Base-by-base conservation (phyloP, 306 rosid species). In the Pueraria montana region DNA sequence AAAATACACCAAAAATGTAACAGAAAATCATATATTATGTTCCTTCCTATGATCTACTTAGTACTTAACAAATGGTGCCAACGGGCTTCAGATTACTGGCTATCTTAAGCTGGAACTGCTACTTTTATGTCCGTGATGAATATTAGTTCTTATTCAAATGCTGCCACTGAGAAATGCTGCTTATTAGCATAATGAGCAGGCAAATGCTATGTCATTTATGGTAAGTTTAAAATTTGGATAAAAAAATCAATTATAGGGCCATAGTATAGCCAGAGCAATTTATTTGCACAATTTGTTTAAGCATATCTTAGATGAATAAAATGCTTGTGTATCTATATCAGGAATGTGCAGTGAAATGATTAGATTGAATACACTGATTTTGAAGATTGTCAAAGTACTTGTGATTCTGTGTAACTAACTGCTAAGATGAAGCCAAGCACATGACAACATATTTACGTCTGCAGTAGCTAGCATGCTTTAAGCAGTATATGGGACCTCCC, bases 401-500 rank as follows among this genome's bases (percentile, higher is more conserved):
- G 63, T 24, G 69, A 40, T 72, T 74, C 36, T 66, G 71, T 64
- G n/a, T 50, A 79, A 64, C 69, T 73, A 79, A 53, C 69, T 64
- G 43, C 46, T 42, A 30, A 20, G 79, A 82, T 40, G 67, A 77
- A 53, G 80, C 83, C 85, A 62, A 55, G 66, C 43, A 49, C 83
- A 76, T 61, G 56, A 21, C 24, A 58, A 63, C 69, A 64, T 71
- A 38, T 50, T 74, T 7, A 61, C 46, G 10, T 50, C 56, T 36
- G 43, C 68, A 75, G 74, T 6, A 55, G 43, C 49, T 62, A 61
- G 27, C 13, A 21, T 63, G 8, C 76, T 73, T 77, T 61, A 78
- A 80, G 26, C 73, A 43, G 77, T 74, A 74, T 46, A 82, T 69
- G 90, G 90, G 90, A 79, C 90, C 90, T 84, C 71, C 48, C 24